These are phyloP conservation scores for Oryza punctata DNA, from an alignment of 176 grass and related monocot species.

Conservation along the genomic window DNA sequence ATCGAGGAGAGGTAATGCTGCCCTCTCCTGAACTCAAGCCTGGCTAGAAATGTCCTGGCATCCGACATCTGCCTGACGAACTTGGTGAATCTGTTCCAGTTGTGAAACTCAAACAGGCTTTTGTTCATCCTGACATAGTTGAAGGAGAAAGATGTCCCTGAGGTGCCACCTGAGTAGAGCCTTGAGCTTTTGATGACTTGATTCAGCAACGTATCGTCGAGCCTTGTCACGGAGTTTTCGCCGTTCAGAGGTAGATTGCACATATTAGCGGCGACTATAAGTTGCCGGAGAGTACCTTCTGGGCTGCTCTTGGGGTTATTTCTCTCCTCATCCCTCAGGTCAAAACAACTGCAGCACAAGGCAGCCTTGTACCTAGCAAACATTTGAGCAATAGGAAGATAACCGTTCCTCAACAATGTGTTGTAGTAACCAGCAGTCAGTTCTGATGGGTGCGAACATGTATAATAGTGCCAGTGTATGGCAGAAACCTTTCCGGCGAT, in stretches of 20 bases:
- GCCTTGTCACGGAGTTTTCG: conserved; percentile 54
- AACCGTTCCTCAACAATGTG: conserved; percentile 70
- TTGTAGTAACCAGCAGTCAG: conserved; percentile 79
- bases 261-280: conserved; percentile 56
- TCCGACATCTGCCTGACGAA: conserved; percentile 84
- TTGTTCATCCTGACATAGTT: conserved; percentile 89
- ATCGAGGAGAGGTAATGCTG: conserved; percentile 52
- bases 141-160: conserved; percentile 65
- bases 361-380: conserved; percentile 58
- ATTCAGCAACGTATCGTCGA: conserved; percentile 62
- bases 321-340: conserved; percentile 53
- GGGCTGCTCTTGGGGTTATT: conserved; percentile 59
- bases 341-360: conserved; percentile 65
- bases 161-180: conserved; percentile 57
- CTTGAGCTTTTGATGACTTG: conserved; percentile 71
- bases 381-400: conserved; percentile 73
- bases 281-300: conserved; percentile 66
- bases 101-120: conserved; percentile 63
- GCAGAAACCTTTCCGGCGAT: conserved; percentile 67
- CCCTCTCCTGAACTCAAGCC: conserved; percentile 59
- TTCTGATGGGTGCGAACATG: conserved; percentile 70
- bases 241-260: conserved; percentile 64
- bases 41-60: conserved; percentile 60
- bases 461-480: conserved; percentile 72
- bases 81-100: conserved; percentile 67